A percentile compares a stretch with the other conserved stretches of the same genome.
These are phyloP conservation scores for Candida sanyaensis DNA, from an alignment of 1,139 yeast genomes.

Conservation along the genomic window DNA sequence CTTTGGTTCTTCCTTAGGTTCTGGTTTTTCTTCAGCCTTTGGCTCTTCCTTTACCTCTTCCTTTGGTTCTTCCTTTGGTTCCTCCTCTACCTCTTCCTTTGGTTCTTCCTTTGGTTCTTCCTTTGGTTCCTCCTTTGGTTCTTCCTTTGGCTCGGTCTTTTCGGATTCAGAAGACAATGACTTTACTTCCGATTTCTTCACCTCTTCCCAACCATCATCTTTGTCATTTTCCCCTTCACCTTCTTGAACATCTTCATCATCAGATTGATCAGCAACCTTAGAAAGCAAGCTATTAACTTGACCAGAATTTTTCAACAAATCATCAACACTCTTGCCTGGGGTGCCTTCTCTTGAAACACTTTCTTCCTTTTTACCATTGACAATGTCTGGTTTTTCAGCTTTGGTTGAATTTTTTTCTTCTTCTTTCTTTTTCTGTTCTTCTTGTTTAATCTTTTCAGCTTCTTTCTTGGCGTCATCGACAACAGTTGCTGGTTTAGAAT, in stretches of 20 bases:
- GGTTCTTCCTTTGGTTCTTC: conserved; percentile 13
- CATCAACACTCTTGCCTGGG: conserved; percentile 33
- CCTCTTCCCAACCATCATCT: conserved; percentile 48
- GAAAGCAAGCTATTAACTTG: conserved; percentile 39
- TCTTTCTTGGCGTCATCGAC: conserved; percentile 29
- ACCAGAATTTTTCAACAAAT: conserved; percentile 39
- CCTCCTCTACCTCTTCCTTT: conserved; percentile 16
- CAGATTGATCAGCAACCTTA: conserved; percentile 43
- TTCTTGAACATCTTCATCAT: conserved; percentile 37
- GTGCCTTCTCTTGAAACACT: conserved; percentile 7
- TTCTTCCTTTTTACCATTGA: conserved; percentile 10
- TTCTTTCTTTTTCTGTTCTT: conserved; percentile 16
- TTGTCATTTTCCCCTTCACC: conserved; percentile 25
- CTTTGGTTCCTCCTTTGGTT: conserved; percentile 14
- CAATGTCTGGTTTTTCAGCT: conserved; percentile 13
- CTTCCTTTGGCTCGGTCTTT: conserved; percentile 17
- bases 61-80: conserved; percentile 13
- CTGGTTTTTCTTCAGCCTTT: conserved; percentile 16
- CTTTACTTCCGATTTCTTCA: conserved; percentile 29
- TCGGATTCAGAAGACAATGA: conserved; percentile 13
- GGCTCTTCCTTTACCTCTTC: conserved; percentile 15
- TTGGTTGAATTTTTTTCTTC: conserved; percentile 13
- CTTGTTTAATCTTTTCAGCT: conserved; percentile 20
- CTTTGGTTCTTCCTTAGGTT: conserved; percentile 16
- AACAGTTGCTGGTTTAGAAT: conserved; percentile 33